Base-by-base conservation (phyloP, 225 moss, liverwort and hornwort genomes). In the Pseudisothecium myosuroides region DNA sequence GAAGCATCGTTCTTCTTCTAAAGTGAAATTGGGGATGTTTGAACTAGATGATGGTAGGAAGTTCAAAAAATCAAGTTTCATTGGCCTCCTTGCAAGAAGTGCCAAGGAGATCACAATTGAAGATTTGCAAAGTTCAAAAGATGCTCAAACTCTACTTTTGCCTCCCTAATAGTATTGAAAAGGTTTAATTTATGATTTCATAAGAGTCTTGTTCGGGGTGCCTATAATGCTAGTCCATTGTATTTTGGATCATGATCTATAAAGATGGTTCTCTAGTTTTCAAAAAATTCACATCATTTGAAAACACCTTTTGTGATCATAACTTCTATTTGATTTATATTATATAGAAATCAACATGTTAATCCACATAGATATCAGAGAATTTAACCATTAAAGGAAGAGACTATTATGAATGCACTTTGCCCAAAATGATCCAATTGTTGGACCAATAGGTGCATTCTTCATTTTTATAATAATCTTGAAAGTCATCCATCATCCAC, bases 21-120 rank as follows among this genome's bases (percentile, higher is more conserved):
- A 0, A 34, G 2, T 32, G 5, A 32, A 76, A 32, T 21, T 14
- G 0, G 8, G 0, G 1, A 8, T 50, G 5, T 8, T 0, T 50
- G 0, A 34, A 50, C 0, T 49, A 0, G 7, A 20, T 75, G 12
- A 21, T 76, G 34, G 3, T 13, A 3, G 14, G 2, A 1, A 75
- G 2, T 45, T 15, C 6, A 73, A 0, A 19, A 31, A 47, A 2
- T 11, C 31, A 49, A 32, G 32, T 32, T 74, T 39, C 5, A 24
- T 71, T 75, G 49, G 7, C 19, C 1, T 32, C 32, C 2, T n/a
- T 39, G 5, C 6, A 28, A 17, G 10, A 74, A 45, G 11, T 29
- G 1, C 7, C 18, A 18, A 29, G 2, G 0, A 74, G 1, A 11
- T 18, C 7, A 47, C 18, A 74, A 77, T 6, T 16, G 16, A 77